Base-by-base conservation (phyloP, 1,139 yeast species). In the Hansenula lynferdii region DNA sequence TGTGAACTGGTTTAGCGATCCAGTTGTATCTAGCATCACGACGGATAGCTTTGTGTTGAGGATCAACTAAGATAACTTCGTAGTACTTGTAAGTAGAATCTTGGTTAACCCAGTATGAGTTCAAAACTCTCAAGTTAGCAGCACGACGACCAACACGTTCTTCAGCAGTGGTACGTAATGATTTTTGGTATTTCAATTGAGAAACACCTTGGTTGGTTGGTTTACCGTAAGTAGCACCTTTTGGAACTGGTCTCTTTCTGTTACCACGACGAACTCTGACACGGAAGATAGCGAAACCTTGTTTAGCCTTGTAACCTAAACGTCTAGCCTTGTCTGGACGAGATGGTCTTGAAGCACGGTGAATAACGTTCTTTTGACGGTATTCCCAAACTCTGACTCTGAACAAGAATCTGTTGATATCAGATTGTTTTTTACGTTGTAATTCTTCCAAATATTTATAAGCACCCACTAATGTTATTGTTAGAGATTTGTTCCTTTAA, bases 161-260 rank as follows among this genome's bases (percentile, higher is more conserved):
- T 78, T 92, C 98, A 63, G 98, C 98, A 62, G 96, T 90, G 60
- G 96, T 78, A 75, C 95, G 87, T 72, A 87, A 79, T 54, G 97
- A 84, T 76, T 94, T 87, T 81, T 92, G 98, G 95, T 89, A 90
- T 80, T 92, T 92, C 79, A 92, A 86, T 75, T 92, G 97, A 81
- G 82, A 82, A 61, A 92, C 94, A 86, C 98, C 98, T 80, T 87
- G 96, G 95, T 92, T 92, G 80, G 98, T 92, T 83, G 98, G 98
- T 85, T 92, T 92, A 86, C 98, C 98, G 84, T 90, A 90, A 70
- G 97, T 92, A 65, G 97, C 97, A 85, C 98, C 98, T 92, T 92
- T 92, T 78, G 95, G 90, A 65, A 85, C 97, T 65, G 97, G 97
- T 80, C 96, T 87, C 96, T 92, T 92, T 84, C 98, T 90, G 80